Base-by-base conservation (phyloP, 169 alveolate species). In the Plasmodium adleri region DNA sequence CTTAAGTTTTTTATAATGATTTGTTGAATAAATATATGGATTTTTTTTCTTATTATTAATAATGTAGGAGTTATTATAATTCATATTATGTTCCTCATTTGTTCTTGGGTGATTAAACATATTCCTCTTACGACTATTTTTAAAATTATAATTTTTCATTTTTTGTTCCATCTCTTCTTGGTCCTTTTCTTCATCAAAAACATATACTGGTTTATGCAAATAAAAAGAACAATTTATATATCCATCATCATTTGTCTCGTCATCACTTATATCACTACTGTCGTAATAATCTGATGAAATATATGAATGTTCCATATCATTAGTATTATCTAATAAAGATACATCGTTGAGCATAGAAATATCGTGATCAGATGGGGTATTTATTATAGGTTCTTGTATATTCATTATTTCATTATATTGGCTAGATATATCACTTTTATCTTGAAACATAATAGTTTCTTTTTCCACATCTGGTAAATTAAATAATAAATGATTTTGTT, bases 201-300 rank as follows among this genome's bases (percentile, higher is more conserved):
- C 22, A 66, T 78, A 78, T 58, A 78, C 68, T 4, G 89, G 89
- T 24, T 78, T 78, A 17, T 78, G 89, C 2, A 78, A 28, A 26
- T 64, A 78, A 52, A 78, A 78, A 1, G 89, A 64, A 22, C 76
- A 78, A 24, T 24, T 39, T 17, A 71, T 66, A 59, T 78, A 78
- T 9, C 59, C 67, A 32, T 66, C 59, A 2, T 66, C 72, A 9
- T 50, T n/a, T 39, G 15, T n/a, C 0, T 78, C 5, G 17, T 6
- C 63, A 7, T 66, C 80, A 66, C 64, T 67, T 4, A 63, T 52
- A 6, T 39, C 58, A 52, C 67, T 59, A 59, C 78, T 66, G 13
- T 45, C 76, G 12, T 26, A 20, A 22, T 66, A 78, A 39, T 78
- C 89, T 1, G 89, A 74, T 39, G 64, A 58, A 17, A 17, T 10